Evolutionary conservation across 257 asterid species (phyloP).

Genomic region (Lantana camara): DNA sequence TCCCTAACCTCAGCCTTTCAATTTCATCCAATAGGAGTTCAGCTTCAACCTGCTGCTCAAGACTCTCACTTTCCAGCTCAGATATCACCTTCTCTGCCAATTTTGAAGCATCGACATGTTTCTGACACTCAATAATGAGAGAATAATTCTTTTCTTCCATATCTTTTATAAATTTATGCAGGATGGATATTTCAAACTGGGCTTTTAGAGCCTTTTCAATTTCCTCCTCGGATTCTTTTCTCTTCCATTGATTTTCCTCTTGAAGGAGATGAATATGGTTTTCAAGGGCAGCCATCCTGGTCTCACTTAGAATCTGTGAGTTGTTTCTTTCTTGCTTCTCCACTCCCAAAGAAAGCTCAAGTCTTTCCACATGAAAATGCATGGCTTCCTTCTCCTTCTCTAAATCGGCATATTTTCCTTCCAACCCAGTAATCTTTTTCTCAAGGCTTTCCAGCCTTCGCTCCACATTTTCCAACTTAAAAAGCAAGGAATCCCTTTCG

Average conservation of each 20-base stretch:
- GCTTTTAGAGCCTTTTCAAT: conserved; percentile 75
- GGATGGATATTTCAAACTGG: conserved; percentile 77
- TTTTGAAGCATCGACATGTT: conserved; percentile 86
- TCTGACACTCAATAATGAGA: conserved; percentile 78
- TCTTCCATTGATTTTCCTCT: conserved; percentile 74
- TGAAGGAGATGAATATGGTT: conserved; percentile 65
- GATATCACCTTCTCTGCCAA: conserved; percentile 82
- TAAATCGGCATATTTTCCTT: conserved; percentile 62
- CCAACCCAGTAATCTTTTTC: conserved; percentile 64
- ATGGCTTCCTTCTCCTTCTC: conserved; percentile 74
- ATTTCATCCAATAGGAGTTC: conserved; percentile 84
- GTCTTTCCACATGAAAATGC: conserved; percentile 62
- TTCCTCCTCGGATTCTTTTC: conserved; percentile 76
- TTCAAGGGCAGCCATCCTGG: conserved; percentile 63
- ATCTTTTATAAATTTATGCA: conserved; percentile 89
- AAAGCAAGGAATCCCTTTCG: conserved; percentile 60
- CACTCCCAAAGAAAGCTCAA: conserved; percentile 51
- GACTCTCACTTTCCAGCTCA: conserved; percentile 89
- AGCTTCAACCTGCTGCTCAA: conserved; percentile 93
- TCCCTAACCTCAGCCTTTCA: conserved; percentile 66
- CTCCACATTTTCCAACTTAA: conserved; percentile 68
- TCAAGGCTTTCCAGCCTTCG: conserved; percentile 57
- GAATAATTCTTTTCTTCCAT: conserved; percentile 83
- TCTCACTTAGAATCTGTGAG: conserved; percentile 52
- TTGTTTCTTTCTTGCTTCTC: conserved; percentile 75